Base-by-base conservation (phyloP, 176 grass and related monocot genomes). In the Pharus latifolius region DNA sequence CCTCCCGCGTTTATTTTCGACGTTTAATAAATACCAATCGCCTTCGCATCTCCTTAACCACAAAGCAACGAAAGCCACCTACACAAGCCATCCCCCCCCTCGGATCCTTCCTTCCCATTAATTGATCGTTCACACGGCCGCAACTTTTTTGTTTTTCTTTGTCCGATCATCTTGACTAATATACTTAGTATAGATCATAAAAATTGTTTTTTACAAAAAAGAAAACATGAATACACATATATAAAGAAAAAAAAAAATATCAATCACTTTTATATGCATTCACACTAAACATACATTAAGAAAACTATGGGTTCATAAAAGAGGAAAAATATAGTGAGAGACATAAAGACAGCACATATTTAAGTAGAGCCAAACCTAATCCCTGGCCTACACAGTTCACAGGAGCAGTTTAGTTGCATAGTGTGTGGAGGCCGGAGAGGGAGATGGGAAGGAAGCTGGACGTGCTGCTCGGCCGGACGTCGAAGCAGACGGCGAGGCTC, bases 381-480 rank as follows among this genome's bases (percentile, higher is more conserved):
- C 10, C 22, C 26, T 9, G n/a, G n/a, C 12, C 12, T 56, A 72
- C 56, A 56, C 56, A 57, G n/a, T 34, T 16, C n/a, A 32, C 27
- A 32, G 54, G 47, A 43, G 38, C 5, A 23, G 27, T 30, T 19
- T 4, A 18, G 20, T 12, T n/a, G 23, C 19, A n/a, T 17, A 54
- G 23, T 1, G 42, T 19, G 14, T 18, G 20, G 7, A 31, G 7
- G 42, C 19, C 12, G 59, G 28, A 25, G 19, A 3, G 19, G 12
- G 10, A 53, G 49, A 91, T 90, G 94, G 89, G 89, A 50, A 70
- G 84, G 83, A 85, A 71, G 80, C 78, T 97, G 75, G 89, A 93
- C 56, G 45, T 88, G 72, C 60, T 97, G 37, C 78, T 92, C 0
- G 86, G 89, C 6, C 88, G 94, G 62, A 80, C 75, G 8, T 79